These are phyloP conservation scores for Bonia amplexicaulis DNA, from an alignment of 176 grass and related monocot species.

Conservation along the genomic window DNA sequence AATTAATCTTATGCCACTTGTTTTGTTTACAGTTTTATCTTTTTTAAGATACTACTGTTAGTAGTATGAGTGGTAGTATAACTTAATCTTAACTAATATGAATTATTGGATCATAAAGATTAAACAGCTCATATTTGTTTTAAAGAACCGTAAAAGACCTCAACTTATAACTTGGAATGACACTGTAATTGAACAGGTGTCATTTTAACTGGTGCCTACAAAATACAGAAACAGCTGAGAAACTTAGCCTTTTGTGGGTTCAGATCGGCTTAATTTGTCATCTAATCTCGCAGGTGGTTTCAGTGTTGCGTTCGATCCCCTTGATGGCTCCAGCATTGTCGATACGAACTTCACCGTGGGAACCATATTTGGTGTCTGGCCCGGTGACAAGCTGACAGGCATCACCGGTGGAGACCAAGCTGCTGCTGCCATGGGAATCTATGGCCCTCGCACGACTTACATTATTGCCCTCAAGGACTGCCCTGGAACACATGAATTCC, in stretches of 20 bases:
- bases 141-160: too few relatives aligned
- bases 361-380: conserved; percentile 98
- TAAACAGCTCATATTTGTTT: too few relatives aligned
- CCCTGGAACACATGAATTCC: conserved; percentile 94
- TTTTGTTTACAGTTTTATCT: too few relatives aligned
- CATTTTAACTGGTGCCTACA: background rate
- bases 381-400: conserved; percentile 83
- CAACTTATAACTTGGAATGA: background rate
- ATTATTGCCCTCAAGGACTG: conserved; percentile 84
- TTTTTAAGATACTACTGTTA: too few relatives aligned
- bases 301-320: conserved; percentile 91
- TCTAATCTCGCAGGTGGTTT: conserved; percentile 59
- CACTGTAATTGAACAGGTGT: background rate
- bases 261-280: background rate
- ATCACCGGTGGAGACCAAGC: conserved; percentile 81
- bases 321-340: conserved; percentile 94
- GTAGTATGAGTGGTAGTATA: too few relatives aligned
- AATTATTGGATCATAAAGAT: too few relatives aligned
- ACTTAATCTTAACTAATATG: too few relatives aligned
- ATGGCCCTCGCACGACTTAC: conserved; percentile 89
- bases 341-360: conserved; percentile 97
- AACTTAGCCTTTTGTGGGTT: background rate
- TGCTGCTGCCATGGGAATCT: conserved; percentile 93
- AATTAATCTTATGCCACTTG: too few relatives aligned
- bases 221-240: background rate